Base-by-base conservation (phyloP, 208 protist genomes). In the Crithidia bombi region DNA sequence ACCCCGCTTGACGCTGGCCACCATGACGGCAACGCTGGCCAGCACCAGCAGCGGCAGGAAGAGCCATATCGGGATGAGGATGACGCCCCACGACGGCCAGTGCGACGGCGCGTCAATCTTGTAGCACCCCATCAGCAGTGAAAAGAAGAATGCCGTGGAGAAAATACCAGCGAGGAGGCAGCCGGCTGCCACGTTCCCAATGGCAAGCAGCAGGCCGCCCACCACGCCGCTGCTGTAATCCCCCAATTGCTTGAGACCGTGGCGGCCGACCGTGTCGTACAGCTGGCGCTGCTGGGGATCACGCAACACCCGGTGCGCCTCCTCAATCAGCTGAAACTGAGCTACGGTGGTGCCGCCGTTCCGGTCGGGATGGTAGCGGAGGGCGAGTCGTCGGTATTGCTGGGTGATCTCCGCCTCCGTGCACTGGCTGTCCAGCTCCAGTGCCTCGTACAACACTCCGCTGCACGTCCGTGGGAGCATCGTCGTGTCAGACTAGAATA, bases 241-340 rank as follows among this genome's bases (percentile, higher is more conserved):
- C 32, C 75, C 89, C 33, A 92, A 81, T 41, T 89, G 79, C 63
- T 98, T 85, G 3, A 99, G 70, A 26, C 96, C 97, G 23, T 98
- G 83, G 70, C 98, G 89, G 52, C 98, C 98, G 72, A 97, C 91
- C 54, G 91, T 71, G 75, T 99, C 98, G 81, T 99, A 99, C 7
- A 98, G 72, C 39, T 78, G 61, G 33, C 97, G 85, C 83, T 99
- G 98, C 62, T 98, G 78, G 28, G 66, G 61, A 66, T 99, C 97
- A 32, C 57, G 86, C 15, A 99, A 85, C 15, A 99, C 87, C 39
- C 99, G 96, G 79, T 99, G 99, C 17, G 98, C 98, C 25, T 96
- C 79, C 58, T 86, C 90, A 55, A 99, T 96, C n/a, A 85, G 50
- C 68, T 97, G 86, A 50, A 97, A 97, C 57, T 82, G 85, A 26